Percentiles rank a stretch among this genome's conserved stretches.
These are phyloP conservation scores for Gastrolobium bilobum DNA, from an alignment of 306 rosid species.

Conservation along the genomic window DNA sequence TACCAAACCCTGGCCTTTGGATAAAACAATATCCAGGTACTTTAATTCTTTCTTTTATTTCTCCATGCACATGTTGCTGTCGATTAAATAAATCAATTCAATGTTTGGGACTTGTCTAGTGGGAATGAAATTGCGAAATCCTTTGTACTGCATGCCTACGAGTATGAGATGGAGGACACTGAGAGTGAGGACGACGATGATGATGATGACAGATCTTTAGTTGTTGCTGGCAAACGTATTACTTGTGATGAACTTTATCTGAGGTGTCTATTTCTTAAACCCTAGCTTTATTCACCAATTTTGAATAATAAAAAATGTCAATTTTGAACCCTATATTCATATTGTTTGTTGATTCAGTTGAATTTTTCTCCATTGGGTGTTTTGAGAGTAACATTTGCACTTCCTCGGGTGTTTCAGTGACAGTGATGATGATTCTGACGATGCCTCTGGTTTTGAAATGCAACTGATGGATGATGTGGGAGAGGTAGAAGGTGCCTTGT, in stretches of 20 bases:
- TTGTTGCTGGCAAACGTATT: conserved; percentile 56
- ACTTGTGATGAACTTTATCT: conserved; percentile 64
- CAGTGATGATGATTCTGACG: conserved; percentile 73
- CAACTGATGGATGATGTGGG: conserved; percentile 74
- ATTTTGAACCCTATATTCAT: conserved; percentile 17
- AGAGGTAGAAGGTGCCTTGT: conserved; percentile 72
- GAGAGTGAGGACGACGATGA: conserved; percentile 58
- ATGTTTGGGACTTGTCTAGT: conserved; percentile 19
- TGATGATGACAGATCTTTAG: conserved; percentile 49
- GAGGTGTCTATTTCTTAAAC: conserved; percentile 60
- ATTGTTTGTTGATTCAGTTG: neutral
- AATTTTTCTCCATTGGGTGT: neutral
- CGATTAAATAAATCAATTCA: conserved; percentile 33
- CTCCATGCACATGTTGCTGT: neutral
- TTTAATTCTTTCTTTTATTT: conserved; percentile 1
- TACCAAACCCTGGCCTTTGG: conserved; percentile 50
- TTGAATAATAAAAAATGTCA: conserved; percentile 14
- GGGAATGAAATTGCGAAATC: conserved; percentile 53
- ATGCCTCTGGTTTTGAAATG: conserved; percentile 53
- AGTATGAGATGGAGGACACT: conserved; percentile 62
- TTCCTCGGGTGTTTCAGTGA: conserved; percentile 56
- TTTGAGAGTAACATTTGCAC: conserved; percentile 42
- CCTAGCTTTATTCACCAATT: conserved; percentile 8
- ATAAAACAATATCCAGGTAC: conserved; percentile 61
- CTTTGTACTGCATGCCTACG: conserved; percentile 69